Evolutionary conservation across 768 basidiomycete species (phyloP).

Genomic region (Crepidotus variabilis): DNA sequence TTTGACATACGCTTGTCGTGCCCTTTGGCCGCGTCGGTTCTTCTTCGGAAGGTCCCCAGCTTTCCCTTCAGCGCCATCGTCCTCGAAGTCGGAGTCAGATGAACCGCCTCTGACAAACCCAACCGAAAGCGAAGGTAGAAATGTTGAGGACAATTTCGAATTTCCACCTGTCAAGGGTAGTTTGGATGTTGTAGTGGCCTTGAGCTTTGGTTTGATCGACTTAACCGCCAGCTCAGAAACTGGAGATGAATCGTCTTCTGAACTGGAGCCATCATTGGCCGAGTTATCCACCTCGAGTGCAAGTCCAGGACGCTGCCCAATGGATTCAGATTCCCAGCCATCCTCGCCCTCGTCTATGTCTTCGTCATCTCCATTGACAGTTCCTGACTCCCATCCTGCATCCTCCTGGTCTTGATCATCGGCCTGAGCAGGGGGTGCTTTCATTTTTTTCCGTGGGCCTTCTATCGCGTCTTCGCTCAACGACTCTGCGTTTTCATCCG

Average conservation of each 20-base stretch:
- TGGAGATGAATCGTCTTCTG: slow-evolving; percentile 27
- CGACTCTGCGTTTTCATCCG: too few species aligned
- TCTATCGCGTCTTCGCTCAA: neutral
- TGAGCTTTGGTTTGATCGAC: too few species aligned
- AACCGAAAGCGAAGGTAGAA: slow-evolving; percentile 84
- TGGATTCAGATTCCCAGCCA: slow-evolving; percentile 55
- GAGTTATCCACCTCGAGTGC: slow-evolving; percentile 8
- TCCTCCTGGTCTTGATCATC: slow-evolving; percentile 17
- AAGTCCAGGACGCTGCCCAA: slow-evolving; percentile 27
- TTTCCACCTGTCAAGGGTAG: slow-evolving; percentile 1
- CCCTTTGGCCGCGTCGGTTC: slow-evolving; percentile 90
- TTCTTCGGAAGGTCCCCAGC: slow-evolving; percentile 61
- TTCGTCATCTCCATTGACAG: slow-evolving; percentile 24
- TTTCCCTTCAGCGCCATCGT: slow-evolving; percentile 43
- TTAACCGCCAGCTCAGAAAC: slow-evolving; percentile 1
- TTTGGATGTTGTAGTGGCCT: neutral
- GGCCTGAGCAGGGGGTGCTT: neutral
- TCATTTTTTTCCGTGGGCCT: neutral
- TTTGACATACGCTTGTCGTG: slow-evolving; percentile 83
- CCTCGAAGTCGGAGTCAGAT: slow-evolving; percentile 74
- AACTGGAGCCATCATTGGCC: slow-evolving; percentile 12
- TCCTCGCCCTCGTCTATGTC: slow-evolving; percentile 26
- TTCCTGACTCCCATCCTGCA: slow-evolving; percentile 35
- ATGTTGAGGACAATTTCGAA: slow-evolving; percentile 33
- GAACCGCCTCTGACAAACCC: slow-evolving; percentile 83